Evolutionary conservation across 805 yeast species (phyloP).

Genomic region (Cyberlindnera petersonii): DNA sequence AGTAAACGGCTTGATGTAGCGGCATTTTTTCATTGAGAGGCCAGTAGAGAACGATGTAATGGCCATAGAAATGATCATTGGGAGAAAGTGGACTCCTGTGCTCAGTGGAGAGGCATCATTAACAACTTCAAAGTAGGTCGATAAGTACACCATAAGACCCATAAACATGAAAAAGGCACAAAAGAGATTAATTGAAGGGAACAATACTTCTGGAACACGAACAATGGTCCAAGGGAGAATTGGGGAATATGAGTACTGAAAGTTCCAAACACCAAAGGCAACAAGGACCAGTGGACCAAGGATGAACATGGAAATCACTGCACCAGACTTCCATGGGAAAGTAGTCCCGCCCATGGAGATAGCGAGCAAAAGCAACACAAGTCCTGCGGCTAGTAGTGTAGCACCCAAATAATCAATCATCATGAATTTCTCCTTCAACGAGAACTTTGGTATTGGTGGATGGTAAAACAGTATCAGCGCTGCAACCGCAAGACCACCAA

Average conservation of each 20-base stretch:
- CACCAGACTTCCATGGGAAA: constrained; percentile 12
- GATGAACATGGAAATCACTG: constrained; percentile 7
- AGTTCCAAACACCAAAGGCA: constrained; percentile 4
- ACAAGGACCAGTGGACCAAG: neutral
- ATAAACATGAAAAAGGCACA: constrained; percentile 4
- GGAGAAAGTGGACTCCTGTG: constrained; percentile 44
- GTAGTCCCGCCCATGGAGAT: constrained; percentile 50
- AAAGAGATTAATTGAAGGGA: constrained; percentile 1
- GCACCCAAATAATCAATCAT: constrained; percentile 49
- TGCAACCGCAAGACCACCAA: constrained; percentile 46
- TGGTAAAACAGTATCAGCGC: constrained; percentile 31
- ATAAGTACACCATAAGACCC: constrained; percentile 2
- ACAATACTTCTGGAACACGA: neutral
- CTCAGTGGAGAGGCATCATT: constrained; percentile 35
- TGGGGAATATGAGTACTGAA: constrained; percentile 3
- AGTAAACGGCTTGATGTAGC: constrained; percentile 39
- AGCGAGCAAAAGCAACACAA: constrained; percentile 43
- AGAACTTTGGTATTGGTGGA: constrained; percentile 41
- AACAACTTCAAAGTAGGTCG: constrained; percentile 26
- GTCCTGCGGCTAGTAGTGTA: constrained; percentile 36
- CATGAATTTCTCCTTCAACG: constrained; percentile 33
- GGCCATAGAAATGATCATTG: constrained; percentile 37
- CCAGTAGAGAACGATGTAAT: constrained; percentile 31
- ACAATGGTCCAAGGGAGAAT: constrained; percentile 24
- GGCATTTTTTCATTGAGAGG: constrained; percentile 33